Conservation (phyloP, 2,329 filamentous ascomycete species). For the Lachnellula cervina region DNA sequence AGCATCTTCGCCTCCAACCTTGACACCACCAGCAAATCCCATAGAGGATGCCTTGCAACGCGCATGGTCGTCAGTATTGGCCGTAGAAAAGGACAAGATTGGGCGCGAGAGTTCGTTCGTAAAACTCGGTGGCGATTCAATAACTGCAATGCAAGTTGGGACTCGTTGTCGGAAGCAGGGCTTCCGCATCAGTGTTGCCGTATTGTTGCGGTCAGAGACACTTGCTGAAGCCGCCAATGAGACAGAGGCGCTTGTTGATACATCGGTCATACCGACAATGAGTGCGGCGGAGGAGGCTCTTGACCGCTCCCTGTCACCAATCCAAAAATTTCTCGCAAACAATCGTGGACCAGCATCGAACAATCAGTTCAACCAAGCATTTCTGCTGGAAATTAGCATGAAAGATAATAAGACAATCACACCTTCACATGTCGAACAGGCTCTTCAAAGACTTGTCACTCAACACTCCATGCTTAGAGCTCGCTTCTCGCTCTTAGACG, state of each 20-base stretch:
- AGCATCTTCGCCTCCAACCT: not conserved
- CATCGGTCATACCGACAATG: not conserved
- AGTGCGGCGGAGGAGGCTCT: not conserved
- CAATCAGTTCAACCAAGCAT: conserved; percentile 23
- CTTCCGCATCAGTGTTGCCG: not conserved
- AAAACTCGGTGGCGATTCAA: conserved; percentile 41
- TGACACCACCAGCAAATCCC: not conserved
- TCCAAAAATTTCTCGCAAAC: conserved; percentile 20
- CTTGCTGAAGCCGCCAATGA: not conserved
- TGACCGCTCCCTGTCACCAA: conserved; percentile 14
- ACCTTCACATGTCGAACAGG: conserved; percentile 9
- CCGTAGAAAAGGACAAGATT: not conserved
- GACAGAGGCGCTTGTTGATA: not conserved
- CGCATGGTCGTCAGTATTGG: not conserved
- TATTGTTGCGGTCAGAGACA: not conserved
- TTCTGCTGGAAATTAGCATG: conserved; percentile 4
- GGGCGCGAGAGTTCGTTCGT: conserved; percentile 34
- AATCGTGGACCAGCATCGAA: conserved; percentile 1
- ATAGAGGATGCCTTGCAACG: not conserved
- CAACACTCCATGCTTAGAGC: conserved; percentile 37
- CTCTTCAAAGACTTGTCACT: conserved; percentile 29
- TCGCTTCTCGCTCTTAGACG: conserved; percentile 18
- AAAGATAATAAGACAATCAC: not conserved
- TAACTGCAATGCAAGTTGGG: conserved; percentile 41
- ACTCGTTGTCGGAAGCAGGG: conserved; percentile 30